Evolutionary conservation across 805 yeast genomes (phyloP).

Genomic region (Wickerhamomyces sydowiorum): DNA sequence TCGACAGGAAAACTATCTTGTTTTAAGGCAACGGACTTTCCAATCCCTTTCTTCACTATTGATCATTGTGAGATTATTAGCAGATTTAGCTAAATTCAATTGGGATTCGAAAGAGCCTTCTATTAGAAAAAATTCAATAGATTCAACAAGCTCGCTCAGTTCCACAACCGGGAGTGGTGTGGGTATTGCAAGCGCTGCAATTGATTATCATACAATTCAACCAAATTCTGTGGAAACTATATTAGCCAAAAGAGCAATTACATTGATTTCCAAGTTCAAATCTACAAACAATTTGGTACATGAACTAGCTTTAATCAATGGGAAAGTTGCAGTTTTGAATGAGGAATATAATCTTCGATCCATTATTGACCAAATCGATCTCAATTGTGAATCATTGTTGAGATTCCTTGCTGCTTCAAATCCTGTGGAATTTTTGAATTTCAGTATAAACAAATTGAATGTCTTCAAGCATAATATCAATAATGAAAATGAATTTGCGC

Average conservation of each 20-base stretch:
- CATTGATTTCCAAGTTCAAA: constrained; percentile 24
- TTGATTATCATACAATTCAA: constrained; percentile 27
- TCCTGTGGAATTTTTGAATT: constrained; percentile 35
- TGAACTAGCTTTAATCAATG: constrained; percentile 26
- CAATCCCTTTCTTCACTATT: constrained; percentile 29
- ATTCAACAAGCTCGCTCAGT: constrained; percentile 14
- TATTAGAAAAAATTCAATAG: constrained; percentile 17
- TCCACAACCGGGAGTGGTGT: constrained; percentile 16
- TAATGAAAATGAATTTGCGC: constrained; percentile 33
- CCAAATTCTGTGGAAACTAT: constrained; percentile 26
- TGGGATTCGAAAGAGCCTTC: constrained; percentile 31
- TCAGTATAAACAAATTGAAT: constrained; percentile 24
- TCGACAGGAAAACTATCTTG: constrained; percentile 18
- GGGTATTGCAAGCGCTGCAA: constrained; percentile 27
- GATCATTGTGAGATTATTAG: constrained; percentile 32
- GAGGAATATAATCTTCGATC: constrained; percentile 17
- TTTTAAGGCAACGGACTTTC: constrained; percentile 22
- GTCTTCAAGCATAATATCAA: constrained; percentile 29
- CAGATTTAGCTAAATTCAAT: constrained; percentile 32
- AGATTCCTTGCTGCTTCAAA: constrained; percentile 47
- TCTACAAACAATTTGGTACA: constrained; percentile 26
- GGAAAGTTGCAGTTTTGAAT: constrained; percentile 11
- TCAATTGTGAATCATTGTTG: constrained; percentile 33
- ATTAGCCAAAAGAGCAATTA: constrained; percentile 23
- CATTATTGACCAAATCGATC: constrained; percentile 30